phyloP scores from a whole-genome alignment of 495 filamentous ascomycete species.

The Niebla homalea region DNA sequence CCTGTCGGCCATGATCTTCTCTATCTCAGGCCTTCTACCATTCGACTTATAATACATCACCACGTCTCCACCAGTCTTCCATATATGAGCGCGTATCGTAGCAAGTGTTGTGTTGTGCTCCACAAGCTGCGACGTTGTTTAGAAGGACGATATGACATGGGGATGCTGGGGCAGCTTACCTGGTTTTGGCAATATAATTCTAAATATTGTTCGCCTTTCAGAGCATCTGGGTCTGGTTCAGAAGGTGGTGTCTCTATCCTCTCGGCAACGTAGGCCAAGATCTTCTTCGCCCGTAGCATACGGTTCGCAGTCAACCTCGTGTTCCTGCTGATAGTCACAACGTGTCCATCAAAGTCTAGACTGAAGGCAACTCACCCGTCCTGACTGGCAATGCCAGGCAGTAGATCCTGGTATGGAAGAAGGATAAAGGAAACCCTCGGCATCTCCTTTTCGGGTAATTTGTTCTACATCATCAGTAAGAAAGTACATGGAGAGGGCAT shows the following conservation, averaged over 20 bases:
- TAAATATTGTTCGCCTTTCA: conserved; percentile 83
- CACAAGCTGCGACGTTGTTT: conserved; percentile 33
- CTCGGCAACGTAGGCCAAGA: conserved; percentile 84
- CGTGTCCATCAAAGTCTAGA: conserved; percentile 1
- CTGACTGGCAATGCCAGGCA: conserved; percentile 54
- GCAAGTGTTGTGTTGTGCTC: conserved; percentile 75
- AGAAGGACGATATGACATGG: not conserved
- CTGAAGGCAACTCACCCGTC: conserved; percentile 34
- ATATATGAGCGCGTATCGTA: conserved; percentile 78
- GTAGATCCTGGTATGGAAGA: conserved; percentile 63
- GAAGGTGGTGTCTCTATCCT: conserved; percentile 54
- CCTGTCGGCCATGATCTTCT: conserved; percentile 10
- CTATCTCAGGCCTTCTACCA: conserved; percentile 44
- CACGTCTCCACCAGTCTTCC: conserved; percentile 85
- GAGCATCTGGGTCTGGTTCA: conserved; percentile 39
- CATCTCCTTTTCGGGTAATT: conserved; percentile 76
- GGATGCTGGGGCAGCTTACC: conserved; percentile 36
- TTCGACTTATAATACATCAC: conserved; percentile 84
- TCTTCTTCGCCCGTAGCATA: conserved; percentile 91
- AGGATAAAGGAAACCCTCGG: conserved; percentile 87
- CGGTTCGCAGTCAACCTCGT: conserved; percentile 89
- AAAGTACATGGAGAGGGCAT: not conserved
- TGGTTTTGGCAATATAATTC: conserved; percentile 88
- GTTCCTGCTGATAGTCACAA: conserved; percentile 36
- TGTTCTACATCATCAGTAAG: conserved; percentile 40